Percentiles rank a stretch among this genome's conserved stretches.
Conservation (phyloP, 768 basidiomycete species). For the Serendipita sp. region DNA sequence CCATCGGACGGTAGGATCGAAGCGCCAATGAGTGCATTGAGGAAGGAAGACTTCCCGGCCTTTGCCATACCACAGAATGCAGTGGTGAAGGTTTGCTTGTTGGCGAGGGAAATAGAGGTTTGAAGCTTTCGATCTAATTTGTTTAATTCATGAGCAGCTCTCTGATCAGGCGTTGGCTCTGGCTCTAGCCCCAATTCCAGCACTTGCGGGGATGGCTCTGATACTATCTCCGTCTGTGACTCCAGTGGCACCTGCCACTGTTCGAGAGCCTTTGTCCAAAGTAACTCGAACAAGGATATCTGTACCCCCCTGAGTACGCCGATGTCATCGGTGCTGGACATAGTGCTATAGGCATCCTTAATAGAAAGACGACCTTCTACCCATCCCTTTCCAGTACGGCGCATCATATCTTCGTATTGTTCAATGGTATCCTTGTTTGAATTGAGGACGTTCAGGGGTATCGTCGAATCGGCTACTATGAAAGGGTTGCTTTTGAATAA, state of each 20-base stretch:
- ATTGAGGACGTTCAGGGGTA: background rate
- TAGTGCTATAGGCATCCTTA: background rate
- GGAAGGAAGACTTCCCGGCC: background rate
- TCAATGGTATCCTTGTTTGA: background rate
- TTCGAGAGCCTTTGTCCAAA: background rate
- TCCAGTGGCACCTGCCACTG: background rate
- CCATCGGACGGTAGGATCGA: background rate
- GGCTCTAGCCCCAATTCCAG: background rate
- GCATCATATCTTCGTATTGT: background rate
- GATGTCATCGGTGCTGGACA: background rate
- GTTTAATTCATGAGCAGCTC: background rate
- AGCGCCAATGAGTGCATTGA: background rate
- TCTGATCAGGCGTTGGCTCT: background rate
- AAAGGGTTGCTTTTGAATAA: background rate
- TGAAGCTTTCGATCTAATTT: background rate
- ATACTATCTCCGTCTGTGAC: background rate
- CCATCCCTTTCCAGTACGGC: background rate
- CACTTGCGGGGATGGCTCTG: background rate
- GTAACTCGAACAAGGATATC: background rate
- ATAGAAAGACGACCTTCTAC: background rate
- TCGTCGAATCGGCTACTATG: too few species aligned
- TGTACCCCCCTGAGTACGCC: background rate
- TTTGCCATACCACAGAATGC: constrained; percentile 5
- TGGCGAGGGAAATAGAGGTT: background rate
- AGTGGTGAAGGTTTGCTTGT: background rate